A percentile compares a stretch with the other conserved stretches of the same genome.
Conservation (phyloP, 2,329 filamentous ascomycete genomes). For the Sarocladium kiliense region DNA sequence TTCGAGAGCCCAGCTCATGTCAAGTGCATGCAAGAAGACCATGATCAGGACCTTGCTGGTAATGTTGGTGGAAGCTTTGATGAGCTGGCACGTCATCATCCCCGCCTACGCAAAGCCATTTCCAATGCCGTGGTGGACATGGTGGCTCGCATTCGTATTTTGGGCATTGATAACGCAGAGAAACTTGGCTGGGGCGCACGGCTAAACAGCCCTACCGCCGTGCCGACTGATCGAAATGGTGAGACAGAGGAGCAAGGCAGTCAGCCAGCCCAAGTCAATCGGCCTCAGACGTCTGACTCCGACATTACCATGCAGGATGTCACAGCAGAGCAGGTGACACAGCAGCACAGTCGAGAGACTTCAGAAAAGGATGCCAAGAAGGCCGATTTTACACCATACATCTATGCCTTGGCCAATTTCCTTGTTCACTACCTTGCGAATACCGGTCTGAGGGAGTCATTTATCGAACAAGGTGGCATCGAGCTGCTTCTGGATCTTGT, state of each 20-base stretch:
- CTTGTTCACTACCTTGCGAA: slow-evolving; percentile 71
- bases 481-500: slow-evolving; percentile 81
- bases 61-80: slow-evolving; percentile 83
- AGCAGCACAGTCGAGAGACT: slow-evolving; percentile 11
- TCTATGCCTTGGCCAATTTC: slow-evolving; percentile 73
- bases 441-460: slow-evolving; percentile 62
- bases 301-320: slow-evolving; percentile 66
- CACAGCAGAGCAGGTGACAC: slow-evolving; percentile 16
- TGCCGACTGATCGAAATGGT: slow-evolving; percentile 43
- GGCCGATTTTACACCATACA: slow-evolving; percentile 57
- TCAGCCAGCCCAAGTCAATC: slow-evolving; percentile 34
- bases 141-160: slow-evolving; percentile 72
- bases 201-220: background rate
- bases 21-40: slow-evolving; percentile 72
- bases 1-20: slow-evolving; percentile 91
- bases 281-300: slow-evolving; percentile 22
- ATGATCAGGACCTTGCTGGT: slow-evolving; percentile 52
- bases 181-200: slow-evolving; percentile 64
- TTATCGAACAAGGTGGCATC: slow-evolving; percentile 74
- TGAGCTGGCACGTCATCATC: slow-evolving; percentile 91
- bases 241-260: slow-evolving; percentile 21
- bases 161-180: slow-evolving; percentile 67
- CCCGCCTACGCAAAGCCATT: slow-evolving; percentile 72
- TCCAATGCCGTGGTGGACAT: slow-evolving; percentile 83
- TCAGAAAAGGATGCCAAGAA: slow-evolving; percentile 18